Evolutionary conservation across 257 asterid species (phyloP).

Genomic region (Eustoma russellianum): DNA sequence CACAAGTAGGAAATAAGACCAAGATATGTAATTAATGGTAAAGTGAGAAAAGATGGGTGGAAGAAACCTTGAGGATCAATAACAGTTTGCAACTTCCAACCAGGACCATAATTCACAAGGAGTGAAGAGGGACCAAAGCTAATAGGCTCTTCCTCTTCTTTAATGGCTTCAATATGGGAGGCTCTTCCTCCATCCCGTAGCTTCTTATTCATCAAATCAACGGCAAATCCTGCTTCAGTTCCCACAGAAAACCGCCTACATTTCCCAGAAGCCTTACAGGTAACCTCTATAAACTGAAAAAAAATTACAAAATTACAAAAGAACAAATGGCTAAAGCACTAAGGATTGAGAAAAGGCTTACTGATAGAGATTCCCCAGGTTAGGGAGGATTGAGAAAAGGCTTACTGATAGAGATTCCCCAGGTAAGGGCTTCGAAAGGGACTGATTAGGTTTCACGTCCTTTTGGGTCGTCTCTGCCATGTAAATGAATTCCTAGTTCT

Average conservation of each 20-base stretch:
- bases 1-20: too few relatives aligned
- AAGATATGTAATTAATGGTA: neutral
- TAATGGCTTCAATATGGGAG: constrained; percentile 69
- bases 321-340: neutral
- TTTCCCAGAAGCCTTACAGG: constrained; percentile 62
- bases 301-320: neutral
- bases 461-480: constrained; percentile 8
- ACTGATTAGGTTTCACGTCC: neutral
- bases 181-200: constrained; percentile 23
- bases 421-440: constrained; percentile 4
- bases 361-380: constrained; percentile 6
- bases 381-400: neutral
- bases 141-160: constrained; percentile 68
- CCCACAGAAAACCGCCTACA: constrained; percentile 74
- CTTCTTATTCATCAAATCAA: constrained; percentile 55
- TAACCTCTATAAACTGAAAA: constrained; percentile 65
- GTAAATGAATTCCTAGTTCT: too few relatives aligned
- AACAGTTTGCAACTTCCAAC: constrained; percentile 69
- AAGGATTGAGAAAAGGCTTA: neutral
- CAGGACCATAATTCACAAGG: constrained; percentile 62
- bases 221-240: constrained; percentile 68
- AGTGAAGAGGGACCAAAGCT: constrained; percentile 67
- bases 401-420: constrained; percentile 8
- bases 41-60: neutral
- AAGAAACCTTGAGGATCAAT: constrained; percentile 28